Percentiles rank a stretch among this genome's conserved stretches.
Conservation (phyloP, 345 rosid genomes). For the Lepidium aucheri region DNA sequence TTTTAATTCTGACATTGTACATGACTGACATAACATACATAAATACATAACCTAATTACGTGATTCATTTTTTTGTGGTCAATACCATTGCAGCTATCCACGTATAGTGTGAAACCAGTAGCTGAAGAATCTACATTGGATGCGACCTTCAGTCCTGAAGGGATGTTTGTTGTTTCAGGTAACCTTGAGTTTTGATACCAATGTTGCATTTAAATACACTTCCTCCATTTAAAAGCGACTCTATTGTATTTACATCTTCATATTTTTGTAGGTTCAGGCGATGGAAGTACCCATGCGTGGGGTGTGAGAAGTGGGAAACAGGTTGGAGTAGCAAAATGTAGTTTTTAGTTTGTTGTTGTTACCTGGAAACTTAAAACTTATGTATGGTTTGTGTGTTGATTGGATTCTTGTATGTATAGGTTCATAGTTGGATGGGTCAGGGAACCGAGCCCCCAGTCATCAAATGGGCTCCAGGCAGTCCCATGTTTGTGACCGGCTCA, state of each 20-base stretch:
- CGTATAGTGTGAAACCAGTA: slow-evolving; percentile 81
- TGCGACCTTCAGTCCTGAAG: slow-evolving; percentile 97
- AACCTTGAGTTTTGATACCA: not conserved
- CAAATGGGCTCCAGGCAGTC: slow-evolving; percentile 94
- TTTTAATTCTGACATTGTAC: too few species aligned
- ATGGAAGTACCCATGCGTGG: slow-evolving; percentile 93
- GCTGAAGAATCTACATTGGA: slow-evolving; percentile 73
- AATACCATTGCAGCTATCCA: slow-evolving; percentile 45
- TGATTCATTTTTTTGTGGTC: not conserved
- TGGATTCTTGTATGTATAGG: slow-evolving; percentile 33
- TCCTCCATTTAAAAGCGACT: not conserved
- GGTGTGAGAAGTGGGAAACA: slow-evolving; percentile 80
- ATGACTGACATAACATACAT: not conserved
- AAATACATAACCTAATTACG: not conserved
- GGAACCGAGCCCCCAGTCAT: slow-evolving; percentile 69
- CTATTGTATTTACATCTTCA: not conserved
- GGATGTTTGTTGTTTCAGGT: slow-evolving; percentile 90
- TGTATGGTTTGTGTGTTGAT: not conserved
- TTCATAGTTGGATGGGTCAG: slow-evolving; percentile 76
- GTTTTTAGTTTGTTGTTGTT: not conserved
- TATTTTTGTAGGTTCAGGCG: slow-evolving; percentile 65
- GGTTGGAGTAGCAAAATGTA: slow-evolving; percentile 36
- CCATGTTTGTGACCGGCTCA: slow-evolving; percentile 85
- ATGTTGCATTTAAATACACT: not conserved
- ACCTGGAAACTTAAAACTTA: not conserved